Percentiles rank a stretch among this genome's conserved stretches.
These are phyloP conservation scores for Macrophomina pseudophaseolina DNA, from an alignment of 2,329 filamentous ascomycete species.

Conservation along the genomic window DNA sequence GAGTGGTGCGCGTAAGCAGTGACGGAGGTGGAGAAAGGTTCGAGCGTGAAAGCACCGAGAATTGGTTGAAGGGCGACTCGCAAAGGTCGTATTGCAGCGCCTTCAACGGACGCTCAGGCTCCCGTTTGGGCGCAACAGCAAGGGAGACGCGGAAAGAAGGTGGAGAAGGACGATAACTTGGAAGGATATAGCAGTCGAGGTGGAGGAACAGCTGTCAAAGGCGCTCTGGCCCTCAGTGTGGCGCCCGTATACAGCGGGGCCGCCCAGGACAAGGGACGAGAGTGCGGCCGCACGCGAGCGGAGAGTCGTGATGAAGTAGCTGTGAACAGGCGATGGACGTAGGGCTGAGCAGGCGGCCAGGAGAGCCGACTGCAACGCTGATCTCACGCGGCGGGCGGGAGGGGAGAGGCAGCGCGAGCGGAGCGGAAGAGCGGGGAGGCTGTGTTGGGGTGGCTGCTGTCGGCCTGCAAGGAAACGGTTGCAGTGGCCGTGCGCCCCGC, in stretches of 20 bases:
- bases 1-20: background rate
- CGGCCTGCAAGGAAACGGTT: background rate
- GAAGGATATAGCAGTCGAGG: background rate
- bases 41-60: background rate
- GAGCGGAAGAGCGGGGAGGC: conserved; percentile 11
- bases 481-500: conserved; percentile 7
- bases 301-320: background rate
- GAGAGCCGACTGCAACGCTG: background rate
- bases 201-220: background rate
- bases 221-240: background rate
- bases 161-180: background rate
- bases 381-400: background rate
- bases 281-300: background rate
- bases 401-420: background rate
- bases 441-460: background rate
- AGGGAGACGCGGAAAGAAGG: background rate
- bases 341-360: conserved; percentile 1
- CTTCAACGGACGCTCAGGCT: background rate
- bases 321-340: background rate
- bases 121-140: background rate
- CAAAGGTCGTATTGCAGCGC: conserved; percentile 4
- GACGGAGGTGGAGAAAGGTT: background rate
- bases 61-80: background rate
- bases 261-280: background rate
- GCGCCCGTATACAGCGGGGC: conserved; percentile 11